Base-by-base conservation (phyloP, 2,329 filamentous ascomycete species). In the Nigrospora osmanthi region DNA sequence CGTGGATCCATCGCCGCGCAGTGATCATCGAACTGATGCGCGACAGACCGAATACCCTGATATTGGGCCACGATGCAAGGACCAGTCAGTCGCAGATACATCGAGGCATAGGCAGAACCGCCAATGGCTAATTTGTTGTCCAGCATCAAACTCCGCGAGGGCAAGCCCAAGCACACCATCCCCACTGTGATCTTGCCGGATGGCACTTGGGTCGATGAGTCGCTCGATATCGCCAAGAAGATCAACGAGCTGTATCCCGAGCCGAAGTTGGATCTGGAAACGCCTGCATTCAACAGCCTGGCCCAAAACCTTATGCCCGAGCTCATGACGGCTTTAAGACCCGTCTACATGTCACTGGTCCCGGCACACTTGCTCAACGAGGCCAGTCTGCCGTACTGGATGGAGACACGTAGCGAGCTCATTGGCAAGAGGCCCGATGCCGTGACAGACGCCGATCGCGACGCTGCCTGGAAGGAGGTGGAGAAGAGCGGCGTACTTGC, bases 121-220 rank as follows among this genome's bases (percentile, higher is more conserved):
- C 5, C 5, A 28, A 28, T 28, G 23, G 7, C 23, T 28, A 28
- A 28, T 28, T 28, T 7, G 7, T 10, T 44, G 38, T 43, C 34
- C 35, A 32, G 35, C 38, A 17, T 28, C 6, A 15, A 35, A 41
- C 35, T 38, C 34, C 35, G 36, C 36, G 31, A 17, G 31, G 39
- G 31, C 31, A 23, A 42, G 39, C 43, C 54, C 7, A 11, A 46
- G 7, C 57, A 50, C 44, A 59, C 58, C 31, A 58, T 62, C 48
- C 66, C 64, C 11, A 61, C 63, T 5, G 54, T 65, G 50, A 61
- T 59, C 45, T 47, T 66, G 38, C 60, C 63, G 13, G 72, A 81
- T 40, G 78, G 76, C 15, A 73, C 58, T 1, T 81, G 76, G 54
- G 52, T 83, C 10, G 85, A 81, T 76, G 82, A 88, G 57, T 84